Base-by-base conservation (phyloP, 1,139 yeast genomes). In the Pichia sp. region DNA sequence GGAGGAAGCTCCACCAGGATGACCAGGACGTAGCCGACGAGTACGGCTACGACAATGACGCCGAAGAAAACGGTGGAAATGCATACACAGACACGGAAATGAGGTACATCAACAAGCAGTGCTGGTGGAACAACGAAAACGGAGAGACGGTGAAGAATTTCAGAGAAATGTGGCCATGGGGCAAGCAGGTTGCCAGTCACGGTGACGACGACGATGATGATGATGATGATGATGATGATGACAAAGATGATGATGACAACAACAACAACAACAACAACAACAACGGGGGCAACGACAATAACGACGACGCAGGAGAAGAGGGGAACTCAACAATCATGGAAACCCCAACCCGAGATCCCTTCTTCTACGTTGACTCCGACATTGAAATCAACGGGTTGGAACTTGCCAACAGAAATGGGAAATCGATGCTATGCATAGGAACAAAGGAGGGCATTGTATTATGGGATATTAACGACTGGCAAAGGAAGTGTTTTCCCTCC, bases 391-490 rank as follows among this genome's bases (percentile, higher is more conserved):
- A 74, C 34, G 83, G 83, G 1, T 62, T 78, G 49, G 79, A 75
- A 54, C 71, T 79, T 70, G 63, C 72, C 46, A 70, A 69, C 47
- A 73, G 70, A 16, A 46, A 25, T 7, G 77, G 78, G 19, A 52
- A 50, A 10, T 36, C 53, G 1, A 71, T 74, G 37, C 60, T 78
- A 30, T 67, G 75, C 12, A 71, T 77, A 37, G 82, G 81, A 1
- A 69, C 75, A 30, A 74, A 74, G 51, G 72, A 71, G 49, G 82
- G 82, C 1, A 66, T 78, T 37, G 66, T 75, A 48, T 70, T 71
- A 55, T 78, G 81, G 81, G 74, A 74, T 46, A 71, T 78, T 40
- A 76, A 77, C 55, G 69, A 77, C 9, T 75, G 80, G 79, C 73
- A 76, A 34, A 69, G 82, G 60, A 68, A 80, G 55, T 74, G 78